Evolutionary conservation across 2,329 filamentous ascomycete species (phyloP).

Genomic region (Ophiostoma tasmaniense): DNA sequence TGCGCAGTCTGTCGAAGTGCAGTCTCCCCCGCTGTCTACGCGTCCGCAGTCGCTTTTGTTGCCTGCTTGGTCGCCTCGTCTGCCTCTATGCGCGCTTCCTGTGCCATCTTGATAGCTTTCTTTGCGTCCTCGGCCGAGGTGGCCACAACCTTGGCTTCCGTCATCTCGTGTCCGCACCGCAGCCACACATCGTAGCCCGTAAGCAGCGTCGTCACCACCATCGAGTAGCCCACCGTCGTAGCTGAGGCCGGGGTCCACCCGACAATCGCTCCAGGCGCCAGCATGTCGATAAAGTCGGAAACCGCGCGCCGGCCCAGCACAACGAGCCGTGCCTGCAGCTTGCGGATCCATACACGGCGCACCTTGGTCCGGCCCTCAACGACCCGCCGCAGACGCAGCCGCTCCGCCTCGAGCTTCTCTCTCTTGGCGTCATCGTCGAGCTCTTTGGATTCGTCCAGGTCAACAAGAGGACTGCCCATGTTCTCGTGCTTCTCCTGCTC

Average conservation of each 20-base stretch:
- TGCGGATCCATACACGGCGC: neutral
- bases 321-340: conserved; percentile 26
- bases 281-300: conserved; percentile 52
- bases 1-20: too few species aligned
- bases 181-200: conserved; percentile 56
- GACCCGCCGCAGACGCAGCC: conserved; percentile 30
- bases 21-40: too few species aligned
- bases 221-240: conserved; percentile 47
- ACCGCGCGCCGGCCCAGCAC: conserved; percentile 31
- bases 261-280: conserved; percentile 51
- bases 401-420: conserved; percentile 22
- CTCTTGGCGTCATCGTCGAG: neutral
- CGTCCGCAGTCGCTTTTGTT: too few species aligned
- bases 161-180: conserved; percentile 16
- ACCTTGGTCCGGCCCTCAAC: conserved; percentile 26
- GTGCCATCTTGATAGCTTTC: neutral
- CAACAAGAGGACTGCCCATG: conserved; percentile 19
- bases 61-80: too few species aligned
- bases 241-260: conserved; percentile 50
- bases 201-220: conserved; percentile 54
- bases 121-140: neutral
- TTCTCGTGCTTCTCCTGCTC: conserved; percentile 19
- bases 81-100: too few species aligned
- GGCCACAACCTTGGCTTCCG: neutral
- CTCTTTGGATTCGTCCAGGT: conserved; percentile 23